phyloP scores from a whole-genome alignment of 73 alveolate genomes.

The Paramecium sonneborni region DNA sequence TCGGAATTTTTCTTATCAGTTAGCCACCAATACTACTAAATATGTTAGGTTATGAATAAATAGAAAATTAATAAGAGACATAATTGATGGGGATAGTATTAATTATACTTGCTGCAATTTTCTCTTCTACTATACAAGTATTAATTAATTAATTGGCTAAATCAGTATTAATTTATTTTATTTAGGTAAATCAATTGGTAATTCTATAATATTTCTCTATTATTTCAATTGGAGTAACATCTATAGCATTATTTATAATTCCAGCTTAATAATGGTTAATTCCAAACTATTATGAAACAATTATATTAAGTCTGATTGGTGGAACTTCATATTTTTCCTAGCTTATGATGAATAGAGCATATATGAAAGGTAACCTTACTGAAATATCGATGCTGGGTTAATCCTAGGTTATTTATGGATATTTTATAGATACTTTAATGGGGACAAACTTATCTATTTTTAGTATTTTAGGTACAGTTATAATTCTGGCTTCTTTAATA shows the following conservation, averaged over 20 bases:
- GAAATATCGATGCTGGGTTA: conserved; percentile 15
- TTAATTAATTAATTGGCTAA: background rate
- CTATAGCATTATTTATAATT: background rate
- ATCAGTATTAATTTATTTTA: background rate
- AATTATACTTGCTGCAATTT: background rate
- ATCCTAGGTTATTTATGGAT: conserved; percentile 3
- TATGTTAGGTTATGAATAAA: background rate
- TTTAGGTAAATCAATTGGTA: conserved; percentile 27
- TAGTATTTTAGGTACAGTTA: background rate
- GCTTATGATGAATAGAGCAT: conserved; percentile 42
- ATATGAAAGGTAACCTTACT: background rate
- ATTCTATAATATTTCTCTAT: conserved; percentile 9
- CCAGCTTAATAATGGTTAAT: background rate
- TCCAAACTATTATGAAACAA: background rate
- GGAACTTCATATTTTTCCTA: background rate
- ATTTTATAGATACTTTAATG: background rate
- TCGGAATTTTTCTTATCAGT: conserved; percentile 11
- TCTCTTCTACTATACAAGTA: background rate
- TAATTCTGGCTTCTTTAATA: background rate
- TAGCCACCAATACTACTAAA: background rate
- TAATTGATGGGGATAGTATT: background rate
- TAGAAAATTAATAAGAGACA: background rate
- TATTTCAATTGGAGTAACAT: background rate
- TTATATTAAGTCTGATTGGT: background rate
- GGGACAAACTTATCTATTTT: background rate